These are phyloP conservation scores for Macrocybe gigantea DNA, from an alignment of 768 basidiomycete genomes.

Conservation along the genomic window DNA sequence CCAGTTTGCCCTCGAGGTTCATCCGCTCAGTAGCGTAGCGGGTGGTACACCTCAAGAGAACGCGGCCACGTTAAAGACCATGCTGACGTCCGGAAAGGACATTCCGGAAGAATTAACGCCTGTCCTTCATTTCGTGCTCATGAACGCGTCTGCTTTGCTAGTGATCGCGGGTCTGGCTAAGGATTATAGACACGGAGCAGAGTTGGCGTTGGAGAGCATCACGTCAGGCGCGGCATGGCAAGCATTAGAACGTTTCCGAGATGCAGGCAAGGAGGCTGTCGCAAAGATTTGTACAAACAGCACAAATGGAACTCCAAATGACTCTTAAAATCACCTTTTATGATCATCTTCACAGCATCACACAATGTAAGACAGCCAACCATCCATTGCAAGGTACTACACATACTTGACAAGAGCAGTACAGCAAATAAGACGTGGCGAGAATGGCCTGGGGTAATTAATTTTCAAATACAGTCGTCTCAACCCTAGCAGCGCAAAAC, in stretches of 20 bases:
- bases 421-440: not conserved
- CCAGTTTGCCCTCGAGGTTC: constrained; percentile 70
- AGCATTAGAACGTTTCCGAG: constrained; percentile 47
- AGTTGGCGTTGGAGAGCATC: constrained; percentile 57
- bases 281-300: not conserved
- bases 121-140: constrained; percentile 78
- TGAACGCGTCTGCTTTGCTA: constrained; percentile 87
- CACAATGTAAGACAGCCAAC: not conserved
- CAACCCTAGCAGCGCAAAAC: not conserved
- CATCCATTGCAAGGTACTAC: not conserved
- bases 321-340: not conserved
- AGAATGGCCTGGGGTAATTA: constrained; percentile 13
- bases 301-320: not conserved
- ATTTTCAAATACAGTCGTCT: constrained; percentile 2
- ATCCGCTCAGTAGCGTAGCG: constrained; percentile 64
- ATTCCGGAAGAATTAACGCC: constrained; percentile 55
- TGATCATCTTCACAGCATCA: not conserved
- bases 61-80: constrained; percentile 58
- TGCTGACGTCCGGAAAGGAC: constrained; percentile 54
- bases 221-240: constrained; percentile 55
- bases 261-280: constrained; percentile 29
- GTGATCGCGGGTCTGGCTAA: constrained; percentile 75
- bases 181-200: constrained; percentile 66
- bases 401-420: constrained; percentile 2
- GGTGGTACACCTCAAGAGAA: constrained; percentile 80